Evolutionary conservation across 305 asterid species (phyloP).

Genomic region (Solanum hybrid): DNA sequence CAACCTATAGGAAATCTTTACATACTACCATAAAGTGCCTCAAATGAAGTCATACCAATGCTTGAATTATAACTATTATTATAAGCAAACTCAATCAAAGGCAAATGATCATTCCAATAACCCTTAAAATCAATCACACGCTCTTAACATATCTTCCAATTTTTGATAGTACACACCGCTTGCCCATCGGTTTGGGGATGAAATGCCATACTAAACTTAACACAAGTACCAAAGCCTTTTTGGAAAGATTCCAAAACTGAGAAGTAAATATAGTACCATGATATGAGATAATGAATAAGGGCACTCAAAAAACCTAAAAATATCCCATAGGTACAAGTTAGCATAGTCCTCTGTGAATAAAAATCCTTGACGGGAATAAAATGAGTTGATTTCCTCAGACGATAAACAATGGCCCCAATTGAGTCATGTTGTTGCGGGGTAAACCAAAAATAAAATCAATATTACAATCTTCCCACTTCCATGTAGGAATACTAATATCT

Average conservation of each 20-base stretch:
- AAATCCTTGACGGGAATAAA: background rate
- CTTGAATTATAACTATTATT: background rate
- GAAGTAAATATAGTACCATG: no score
- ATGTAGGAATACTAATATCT: background rate
- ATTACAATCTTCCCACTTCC: background rate
- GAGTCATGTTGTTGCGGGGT: background rate
- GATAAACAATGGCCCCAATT: background rate
- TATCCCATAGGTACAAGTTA: no score
- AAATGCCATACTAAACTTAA: no score
- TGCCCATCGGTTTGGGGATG: no score
- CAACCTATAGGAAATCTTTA: background rate
- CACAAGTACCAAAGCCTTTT: no score
- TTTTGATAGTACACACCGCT: no score
- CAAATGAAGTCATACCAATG: background rate
- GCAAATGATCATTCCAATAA: background rate
- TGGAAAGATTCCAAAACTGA: no score
- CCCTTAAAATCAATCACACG: background rate
- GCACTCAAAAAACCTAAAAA: no score
- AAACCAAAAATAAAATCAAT: background rate
- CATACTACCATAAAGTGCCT: background rate
- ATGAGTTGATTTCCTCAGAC: background rate
- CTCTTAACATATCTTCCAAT: no score
- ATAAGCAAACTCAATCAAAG: background rate
- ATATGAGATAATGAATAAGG: no score
- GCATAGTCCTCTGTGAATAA: background rate